These are phyloP conservation scores for Lasiodiplodia theobromae DNA, from an alignment of 2,329 filamentous ascomycete species.

Conservation along the genomic window DNA sequence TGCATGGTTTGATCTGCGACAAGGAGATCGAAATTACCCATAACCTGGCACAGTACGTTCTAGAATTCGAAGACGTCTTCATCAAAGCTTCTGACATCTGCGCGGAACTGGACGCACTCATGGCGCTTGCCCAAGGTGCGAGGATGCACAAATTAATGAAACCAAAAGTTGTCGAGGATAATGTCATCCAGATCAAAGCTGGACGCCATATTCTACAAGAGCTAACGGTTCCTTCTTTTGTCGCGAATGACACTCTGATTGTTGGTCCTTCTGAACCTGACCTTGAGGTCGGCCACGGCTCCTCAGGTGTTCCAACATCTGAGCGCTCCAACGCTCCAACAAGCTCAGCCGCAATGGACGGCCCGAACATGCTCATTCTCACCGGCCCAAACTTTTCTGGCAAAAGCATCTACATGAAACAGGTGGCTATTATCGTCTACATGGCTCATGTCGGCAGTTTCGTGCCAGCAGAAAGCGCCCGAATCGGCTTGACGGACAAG, in stretches of 20 bases:
- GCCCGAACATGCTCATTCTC: conserved; percentile 76
- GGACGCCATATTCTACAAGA: conserved; percentile 89
- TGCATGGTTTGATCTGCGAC: conserved; percentile 85
- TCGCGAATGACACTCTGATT: conserved; percentile 81
- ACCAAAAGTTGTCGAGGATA: conserved; percentile 74
- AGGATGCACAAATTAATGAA: conserved; percentile 73
- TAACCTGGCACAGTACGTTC: conserved; percentile 71
- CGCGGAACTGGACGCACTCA: conserved; percentile 82
- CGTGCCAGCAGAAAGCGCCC: conserved; percentile 79
- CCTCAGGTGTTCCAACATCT: background rate
- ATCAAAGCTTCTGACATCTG: conserved; percentile 76
- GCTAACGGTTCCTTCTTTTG: conserved; percentile 77
- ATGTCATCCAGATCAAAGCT: conserved; percentile 74
- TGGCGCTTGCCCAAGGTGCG: conserved; percentile 82
- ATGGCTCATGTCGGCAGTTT: conserved; percentile 90
- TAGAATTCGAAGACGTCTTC: conserved; percentile 73
- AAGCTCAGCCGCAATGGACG: conserved; percentile 32
- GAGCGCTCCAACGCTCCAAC: conserved; percentile 16
- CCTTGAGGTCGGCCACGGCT: conserved; percentile 37
- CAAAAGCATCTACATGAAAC: conserved; percentile 95
- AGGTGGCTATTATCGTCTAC: conserved; percentile 88
- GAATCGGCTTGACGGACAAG: conserved; percentile 87
- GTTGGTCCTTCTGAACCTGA: conserved; percentile 51
- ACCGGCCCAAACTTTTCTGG: conserved; percentile 97
- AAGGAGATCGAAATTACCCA: conserved; percentile 90